Base-by-base conservation (phyloP, 306 rosid species). In the Lagenaria siceraria region DNA sequence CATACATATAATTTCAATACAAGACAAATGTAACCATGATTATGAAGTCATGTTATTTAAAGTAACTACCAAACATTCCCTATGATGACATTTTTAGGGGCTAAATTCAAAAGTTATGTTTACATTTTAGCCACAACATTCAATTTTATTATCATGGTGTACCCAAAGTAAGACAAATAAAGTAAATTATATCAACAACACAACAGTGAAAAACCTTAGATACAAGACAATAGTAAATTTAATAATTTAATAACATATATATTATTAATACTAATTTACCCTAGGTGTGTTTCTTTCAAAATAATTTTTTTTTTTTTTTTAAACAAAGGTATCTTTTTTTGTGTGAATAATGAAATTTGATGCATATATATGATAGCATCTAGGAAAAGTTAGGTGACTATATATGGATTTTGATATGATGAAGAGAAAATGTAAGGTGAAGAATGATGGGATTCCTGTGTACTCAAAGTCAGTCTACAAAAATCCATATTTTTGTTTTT, bases 401-500 rank as follows among this genome's bases (percentile, higher is more conserved):
- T 65, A 10, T 65, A 65, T 65, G 74, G 54, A 68, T 68, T 42
- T 68, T 69, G 75, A 69, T 69, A 69, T 69, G 53, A 63, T 48
- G 46, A 31, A 63, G 25, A 21, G 52, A 5, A 46, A 31, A 63
- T 22, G 48, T 46, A 84, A 80, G 88, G 84, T 89, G 78, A 85
- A 77, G 78, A 15, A 63, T 60, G 85, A 74, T 43, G 72, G 78
- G 86, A 85, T 75, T 77, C 55, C 54, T 77, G 87, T 86, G 75
- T 78, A 80, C 82, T 77, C 81, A 51, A 29, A 78, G 85, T 82
- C 61, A 78, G 75, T 73, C 58, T 85, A 76, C 81, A 42, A 62
- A 82, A 80, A 75, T 73, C 76, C 66, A 79, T 40, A 31, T 61
- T 48, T 80, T 48, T 81, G 78, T 82, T 58, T 88, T 87, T 83